These are phyloP conservation scores for Neurospora terricola DNA, from an alignment of 495 filamentous ascomycete genomes.

Conservation along the genomic window DNA sequence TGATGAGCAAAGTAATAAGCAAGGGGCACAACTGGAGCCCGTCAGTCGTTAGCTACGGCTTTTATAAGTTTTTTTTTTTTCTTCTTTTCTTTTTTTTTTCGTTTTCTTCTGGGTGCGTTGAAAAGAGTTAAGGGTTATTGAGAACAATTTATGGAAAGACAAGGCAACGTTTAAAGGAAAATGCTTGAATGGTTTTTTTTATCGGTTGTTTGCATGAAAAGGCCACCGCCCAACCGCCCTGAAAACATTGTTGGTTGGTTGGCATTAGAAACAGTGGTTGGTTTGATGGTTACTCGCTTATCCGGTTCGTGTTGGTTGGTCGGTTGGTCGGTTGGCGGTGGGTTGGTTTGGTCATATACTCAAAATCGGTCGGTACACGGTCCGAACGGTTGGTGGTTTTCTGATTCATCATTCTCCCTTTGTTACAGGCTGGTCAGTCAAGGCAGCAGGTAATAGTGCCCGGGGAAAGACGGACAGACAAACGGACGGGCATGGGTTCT, in stretches of 20 bases:
- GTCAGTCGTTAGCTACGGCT: neutral
- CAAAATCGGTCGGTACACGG: neutral
- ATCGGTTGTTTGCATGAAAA: neutral
- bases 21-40: neutral
- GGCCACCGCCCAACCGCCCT: neutral
- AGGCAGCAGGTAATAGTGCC: neutral
- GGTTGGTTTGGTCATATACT: neutral
- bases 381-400: neutral
- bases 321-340: neutral
- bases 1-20: neutral
- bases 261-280: neutral
- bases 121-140: neutral
- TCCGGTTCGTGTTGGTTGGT: neutral
- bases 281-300: neutral
- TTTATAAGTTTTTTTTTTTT: neutral
- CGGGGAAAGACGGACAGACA: neutral
- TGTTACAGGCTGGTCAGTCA: too few relatives aligned
- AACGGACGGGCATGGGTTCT: neutral
- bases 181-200: neutral
- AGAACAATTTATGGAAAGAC: neutral
- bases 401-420: neutral
- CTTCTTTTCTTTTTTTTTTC: neutral
- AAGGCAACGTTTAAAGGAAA: neutral
- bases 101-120: neutral
- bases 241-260: neutral